Evolutionary conservation across 2,329 filamentous ascomycete species (phyloP).

Genomic region (Ophiostoma sp.): DNA sequence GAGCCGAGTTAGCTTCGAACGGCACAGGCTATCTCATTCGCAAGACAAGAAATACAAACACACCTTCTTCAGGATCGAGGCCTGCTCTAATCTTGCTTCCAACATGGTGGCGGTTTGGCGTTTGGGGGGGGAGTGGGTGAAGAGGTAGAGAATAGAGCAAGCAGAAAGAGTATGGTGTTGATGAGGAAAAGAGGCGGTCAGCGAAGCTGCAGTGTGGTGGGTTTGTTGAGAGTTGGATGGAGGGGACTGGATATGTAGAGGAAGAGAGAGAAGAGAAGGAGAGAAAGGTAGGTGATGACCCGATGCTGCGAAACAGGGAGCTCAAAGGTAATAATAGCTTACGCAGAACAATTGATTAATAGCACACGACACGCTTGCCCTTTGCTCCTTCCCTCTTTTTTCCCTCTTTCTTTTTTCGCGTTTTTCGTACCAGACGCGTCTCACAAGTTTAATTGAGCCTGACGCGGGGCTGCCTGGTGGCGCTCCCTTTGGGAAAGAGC

Average conservation of each 20-base stretch:
- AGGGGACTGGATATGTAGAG: background rate
- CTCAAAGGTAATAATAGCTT: constrained; percentile 10
- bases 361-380: constrained; percentile 24
- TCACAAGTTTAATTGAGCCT: constrained; percentile 26
- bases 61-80: constrained; percentile 91
- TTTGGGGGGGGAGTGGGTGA: background rate
- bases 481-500: background rate
- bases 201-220: background rate
- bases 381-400: background rate
- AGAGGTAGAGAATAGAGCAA: background rate
- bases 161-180: background rate
- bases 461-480: constrained; percentile 23
- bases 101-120: constrained; percentile 57
- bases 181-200: constrained; percentile 7
- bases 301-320: background rate
- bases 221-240: constrained; percentile 6
- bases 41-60: constrained; percentile 24
- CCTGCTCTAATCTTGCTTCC: constrained; percentile 96
- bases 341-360: constrained; percentile 2
- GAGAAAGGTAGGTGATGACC: constrained; percentile 4
- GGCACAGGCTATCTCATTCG: background rate
- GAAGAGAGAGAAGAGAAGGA: background rate
- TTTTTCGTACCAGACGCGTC: constrained; percentile 26
- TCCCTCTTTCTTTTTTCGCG: constrained; percentile 24
- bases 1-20: background rate